A percentile compares a stretch with the other conserved stretches of the same genome.
Conservation (phyloP, 1,284 basidiomycete species). For the Peniophora sp. region DNA sequence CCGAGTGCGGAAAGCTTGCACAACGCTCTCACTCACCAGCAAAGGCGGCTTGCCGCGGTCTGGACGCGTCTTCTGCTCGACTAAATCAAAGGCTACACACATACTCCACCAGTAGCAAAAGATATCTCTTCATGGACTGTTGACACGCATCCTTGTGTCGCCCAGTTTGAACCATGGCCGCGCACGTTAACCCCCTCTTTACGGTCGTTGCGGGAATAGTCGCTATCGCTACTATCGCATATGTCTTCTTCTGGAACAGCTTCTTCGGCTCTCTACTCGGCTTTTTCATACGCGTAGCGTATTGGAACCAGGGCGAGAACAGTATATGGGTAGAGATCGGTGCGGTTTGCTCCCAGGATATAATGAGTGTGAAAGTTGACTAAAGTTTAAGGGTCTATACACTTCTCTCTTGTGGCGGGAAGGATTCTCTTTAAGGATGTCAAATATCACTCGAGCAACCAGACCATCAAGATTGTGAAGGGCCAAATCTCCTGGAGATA, state of each 20-base stretch:
- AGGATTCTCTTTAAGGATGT: constrained; percentile 82
- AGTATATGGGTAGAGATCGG: constrained; percentile 77
- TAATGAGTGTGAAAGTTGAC: background rate
- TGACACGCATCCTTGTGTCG: background rate
- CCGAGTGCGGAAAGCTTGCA: too few relatives aligned
- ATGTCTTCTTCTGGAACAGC: constrained; percentile 89
- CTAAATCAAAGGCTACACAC: too few relatives aligned
- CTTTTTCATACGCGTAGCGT: constrained; percentile 49
- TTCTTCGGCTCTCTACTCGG: constrained; percentile 64
- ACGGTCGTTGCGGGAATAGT: constrained; percentile 69
- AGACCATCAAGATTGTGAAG: constrained; percentile 76
- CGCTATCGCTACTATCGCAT: constrained; percentile 61
- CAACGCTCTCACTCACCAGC: too few relatives aligned
- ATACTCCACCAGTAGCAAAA: too few relatives aligned
- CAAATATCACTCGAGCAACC: constrained; percentile 84
- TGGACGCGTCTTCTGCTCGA: too few relatives aligned
- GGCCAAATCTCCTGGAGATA: constrained; percentile 86
- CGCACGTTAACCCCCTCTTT: constrained; percentile 48
- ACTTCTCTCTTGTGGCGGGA: constrained; percentile 84
- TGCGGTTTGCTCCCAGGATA: constrained; percentile 15
- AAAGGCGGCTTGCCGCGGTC: too few relatives aligned
- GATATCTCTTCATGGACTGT: background rate
- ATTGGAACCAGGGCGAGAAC: constrained; percentile 64
- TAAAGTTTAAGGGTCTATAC: constrained; percentile 61
- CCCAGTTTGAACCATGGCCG: constrained; percentile 14